Evolutionary conservation across 768 basidiomycete species (phyloP).

Genomic region (Kwoniella sp.): DNA sequence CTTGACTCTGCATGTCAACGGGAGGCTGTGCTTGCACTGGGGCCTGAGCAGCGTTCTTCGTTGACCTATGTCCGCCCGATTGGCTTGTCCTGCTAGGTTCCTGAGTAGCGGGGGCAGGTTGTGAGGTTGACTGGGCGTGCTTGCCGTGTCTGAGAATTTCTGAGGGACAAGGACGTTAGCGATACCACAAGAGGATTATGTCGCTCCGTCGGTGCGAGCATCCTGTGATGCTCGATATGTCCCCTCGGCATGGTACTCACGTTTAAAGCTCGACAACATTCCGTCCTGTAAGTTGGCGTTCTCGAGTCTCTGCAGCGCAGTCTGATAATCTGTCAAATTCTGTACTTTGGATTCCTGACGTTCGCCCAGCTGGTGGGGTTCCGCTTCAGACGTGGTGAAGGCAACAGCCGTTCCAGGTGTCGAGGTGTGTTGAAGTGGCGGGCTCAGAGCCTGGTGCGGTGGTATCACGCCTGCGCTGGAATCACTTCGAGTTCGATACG

Average conservation of each 20-base stretch:
- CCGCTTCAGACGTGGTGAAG: too few relatives aligned
- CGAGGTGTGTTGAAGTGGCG: too few relatives aligned
- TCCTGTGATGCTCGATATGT: too few relatives aligned
- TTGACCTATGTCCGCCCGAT: slow-evolving; percentile 46
- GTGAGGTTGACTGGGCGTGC: slow-evolving; percentile 52
- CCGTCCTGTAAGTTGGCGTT: slow-evolving; percentile 27
- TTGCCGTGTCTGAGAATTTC: slow-evolving; percentile 81
- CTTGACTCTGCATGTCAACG: slow-evolving; percentile 49
- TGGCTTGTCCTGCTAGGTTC: slow-evolving; percentile 36
- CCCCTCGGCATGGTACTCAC: slow-evolving; percentile 19
- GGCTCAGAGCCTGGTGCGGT: too few relatives aligned
- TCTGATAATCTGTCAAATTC: slow-evolving; percentile 20
- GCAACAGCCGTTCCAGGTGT: too few relatives aligned
- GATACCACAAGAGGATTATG: too few relatives aligned
- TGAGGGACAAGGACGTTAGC: too few relatives aligned
- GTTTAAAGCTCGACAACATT: slow-evolving; percentile 45
- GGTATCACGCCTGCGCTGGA: too few relatives aligned
- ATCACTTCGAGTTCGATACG: too few relatives aligned
- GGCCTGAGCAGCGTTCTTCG: slow-evolving; percentile 39
- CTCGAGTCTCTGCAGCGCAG: slow-evolving; percentile 23
- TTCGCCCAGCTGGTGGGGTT: too few relatives aligned
- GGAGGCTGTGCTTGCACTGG: slow-evolving; percentile 31
- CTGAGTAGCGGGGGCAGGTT: slow-evolving; percentile 16
- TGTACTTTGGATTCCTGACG: background rate
- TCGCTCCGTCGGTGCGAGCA: too few relatives aligned